phyloP scores from a whole-genome alignment of 106 monocot species.

The Alisma plantagoaquatica region DNA sequence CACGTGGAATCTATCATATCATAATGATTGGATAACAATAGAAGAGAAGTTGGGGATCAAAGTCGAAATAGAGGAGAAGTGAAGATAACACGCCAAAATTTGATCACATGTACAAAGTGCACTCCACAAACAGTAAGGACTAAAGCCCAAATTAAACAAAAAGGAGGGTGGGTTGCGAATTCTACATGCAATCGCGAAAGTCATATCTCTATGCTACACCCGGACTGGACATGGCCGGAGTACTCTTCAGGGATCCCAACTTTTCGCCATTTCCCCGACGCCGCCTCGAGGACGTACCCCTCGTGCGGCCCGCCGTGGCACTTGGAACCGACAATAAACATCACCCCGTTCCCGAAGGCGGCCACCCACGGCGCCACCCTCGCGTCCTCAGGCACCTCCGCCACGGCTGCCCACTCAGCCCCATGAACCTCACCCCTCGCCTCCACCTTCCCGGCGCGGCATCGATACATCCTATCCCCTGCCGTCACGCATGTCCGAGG shows the following conservation, averaged over 20 bases:
- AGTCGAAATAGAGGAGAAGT: too few species aligned
- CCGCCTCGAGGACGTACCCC: neutral
- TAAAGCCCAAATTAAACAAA: too few species aligned
- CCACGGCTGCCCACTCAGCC: neutral
- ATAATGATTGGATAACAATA: too few species aligned
- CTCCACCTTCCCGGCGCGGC: constrained; percentile 5
- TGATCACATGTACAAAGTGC: too few species aligned
- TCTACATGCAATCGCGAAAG: too few species aligned
- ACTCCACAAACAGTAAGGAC: too few species aligned
- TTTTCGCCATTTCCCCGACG: neutral
- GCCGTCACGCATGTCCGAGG: constrained; percentile 12
- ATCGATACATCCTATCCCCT: constrained; percentile 10
- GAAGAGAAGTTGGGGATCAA: too few species aligned
- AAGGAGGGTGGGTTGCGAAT: too few species aligned
- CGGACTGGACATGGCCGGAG: neutral
- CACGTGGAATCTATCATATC: too few species aligned
- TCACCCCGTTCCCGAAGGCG: neutral
- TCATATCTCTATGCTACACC: neutral
- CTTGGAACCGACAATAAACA: neutral
- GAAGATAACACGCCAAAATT: too few species aligned
- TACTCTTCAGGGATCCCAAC: neutral
- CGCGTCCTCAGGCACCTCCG: neutral
- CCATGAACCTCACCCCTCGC: neutral
- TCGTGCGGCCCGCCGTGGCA: neutral
- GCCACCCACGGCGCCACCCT: neutral